Conservation (phyloP, 164 flowering plant species). For the Magnolia changhungtana region DNA sequence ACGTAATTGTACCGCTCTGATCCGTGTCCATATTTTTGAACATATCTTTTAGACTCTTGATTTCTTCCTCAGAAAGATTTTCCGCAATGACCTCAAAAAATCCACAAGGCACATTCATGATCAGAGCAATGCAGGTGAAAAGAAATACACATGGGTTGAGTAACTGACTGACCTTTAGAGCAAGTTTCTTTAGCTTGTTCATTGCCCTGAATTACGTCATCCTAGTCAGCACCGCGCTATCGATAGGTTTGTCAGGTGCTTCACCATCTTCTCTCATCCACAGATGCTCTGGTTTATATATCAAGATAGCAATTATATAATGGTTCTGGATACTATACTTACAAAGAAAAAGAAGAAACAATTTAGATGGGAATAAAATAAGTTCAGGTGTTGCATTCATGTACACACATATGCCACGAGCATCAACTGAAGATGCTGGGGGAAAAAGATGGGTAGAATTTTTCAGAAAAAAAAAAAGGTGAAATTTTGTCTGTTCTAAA, state of each 20-base stretch:
- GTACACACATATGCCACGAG: not conserved
- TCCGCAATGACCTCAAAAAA: too few species aligned
- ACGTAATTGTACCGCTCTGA: too few species aligned
- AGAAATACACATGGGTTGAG: not conserved
- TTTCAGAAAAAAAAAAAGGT: too few species aligned
- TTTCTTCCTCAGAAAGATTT: too few species aligned
- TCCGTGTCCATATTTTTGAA: too few species aligned
- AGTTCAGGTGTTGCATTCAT: not conserved
- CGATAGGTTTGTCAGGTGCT: slow-evolving; percentile 64
- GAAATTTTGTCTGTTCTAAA: too few species aligned
- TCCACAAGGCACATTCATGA: too few species aligned
- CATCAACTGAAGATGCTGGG: too few species aligned
- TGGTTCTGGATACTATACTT: not conserved
- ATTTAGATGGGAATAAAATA: not conserved
- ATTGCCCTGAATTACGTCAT: slow-evolving; percentile 47
- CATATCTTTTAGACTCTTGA: too few species aligned
- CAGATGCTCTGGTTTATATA: slow-evolving; percentile 64
- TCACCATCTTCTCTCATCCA: slow-evolving; percentile 41
- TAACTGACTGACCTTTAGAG: slow-evolving; percentile 53
- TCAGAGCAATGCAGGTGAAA: not conserved
- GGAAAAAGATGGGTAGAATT: too few species aligned
- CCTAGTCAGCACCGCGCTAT: slow-evolving; percentile 73
- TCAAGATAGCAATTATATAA: slow-evolving; percentile 1
- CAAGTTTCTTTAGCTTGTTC: slow-evolving; percentile 72
- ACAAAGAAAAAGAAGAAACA: too few species aligned